phyloP scores from a whole-genome alignment of 805 yeast species.

The Candida xyloterini region DNA sequence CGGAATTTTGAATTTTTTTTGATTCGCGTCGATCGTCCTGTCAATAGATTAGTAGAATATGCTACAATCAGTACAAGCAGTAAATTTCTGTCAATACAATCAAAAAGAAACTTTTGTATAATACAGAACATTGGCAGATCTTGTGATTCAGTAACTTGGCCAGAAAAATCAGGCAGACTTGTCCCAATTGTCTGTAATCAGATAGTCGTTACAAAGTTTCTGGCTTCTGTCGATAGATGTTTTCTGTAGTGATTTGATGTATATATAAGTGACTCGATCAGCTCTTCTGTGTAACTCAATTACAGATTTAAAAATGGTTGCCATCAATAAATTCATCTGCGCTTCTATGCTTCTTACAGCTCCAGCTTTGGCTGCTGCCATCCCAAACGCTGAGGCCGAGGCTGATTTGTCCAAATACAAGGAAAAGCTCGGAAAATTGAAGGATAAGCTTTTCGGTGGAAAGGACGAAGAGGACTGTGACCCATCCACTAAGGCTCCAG shows the following conservation, averaged over 20 bases:
- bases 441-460: slow-evolving; percentile 11
- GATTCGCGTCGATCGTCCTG: slow-evolving; percentile 3
- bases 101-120: too few relatives aligned
- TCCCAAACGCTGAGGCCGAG: slow-evolving; percentile 14
- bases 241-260: slow-evolving; percentile 2
- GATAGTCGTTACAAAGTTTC: not conserved
- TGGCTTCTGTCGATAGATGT: not conserved
- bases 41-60: not conserved
- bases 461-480: slow-evolving; percentile 9
- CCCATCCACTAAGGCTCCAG: slow-evolving; percentile 2
- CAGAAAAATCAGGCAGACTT: too few relatives aligned
- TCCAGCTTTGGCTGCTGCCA: slow-evolving; percentile 14
- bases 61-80: too few relatives aligned
- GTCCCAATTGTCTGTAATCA: slow-evolving; percentile 1
- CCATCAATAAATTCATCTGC: slow-evolving; percentile 13
- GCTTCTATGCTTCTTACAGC: slow-evolving; percentile 9
- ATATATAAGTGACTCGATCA: not conserved
- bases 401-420: slow-evolving; percentile 13
- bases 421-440: slow-evolving; percentile 9
- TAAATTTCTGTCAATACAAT: too few relatives aligned
- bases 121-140: too few relatives aligned
- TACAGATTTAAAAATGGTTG: slow-evolving; percentile 12
- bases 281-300: not conserved
- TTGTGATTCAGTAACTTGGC: too few relatives aligned
- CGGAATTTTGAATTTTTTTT: not conserved